phyloP scores from a whole-genome alignment of 441 rosid species.

The Cnidoscolus chayamansa region DNA sequence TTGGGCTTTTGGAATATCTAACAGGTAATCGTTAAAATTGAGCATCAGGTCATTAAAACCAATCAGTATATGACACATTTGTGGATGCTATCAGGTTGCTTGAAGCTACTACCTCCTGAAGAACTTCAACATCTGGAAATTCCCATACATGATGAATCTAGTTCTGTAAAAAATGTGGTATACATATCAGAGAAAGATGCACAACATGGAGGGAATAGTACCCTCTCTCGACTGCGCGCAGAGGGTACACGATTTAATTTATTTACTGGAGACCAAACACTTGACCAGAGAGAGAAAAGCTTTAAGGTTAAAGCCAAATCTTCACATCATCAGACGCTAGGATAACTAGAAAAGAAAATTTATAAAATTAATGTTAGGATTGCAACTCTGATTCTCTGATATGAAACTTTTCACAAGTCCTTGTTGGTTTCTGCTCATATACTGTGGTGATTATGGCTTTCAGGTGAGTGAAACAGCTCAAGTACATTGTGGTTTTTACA shows the following conservation, averaged over 20 bases:
- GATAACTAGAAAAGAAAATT: background rate
- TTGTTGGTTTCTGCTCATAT: slow-evolving; percentile 24
- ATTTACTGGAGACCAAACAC: slow-evolving; percentile 77
- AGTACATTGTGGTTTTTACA: slow-evolving; percentile 84
- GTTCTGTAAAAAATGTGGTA: slow-evolving; percentile 55
- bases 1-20: background rate
- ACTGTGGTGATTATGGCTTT: slow-evolving; percentile 24
- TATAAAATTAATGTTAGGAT: slow-evolving; percentile 18
- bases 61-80: slow-evolving; percentile 19
- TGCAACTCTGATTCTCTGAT: background rate
- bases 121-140: slow-evolving; percentile 70
- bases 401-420: background rate
- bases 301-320: slow-evolving; percentile 54
- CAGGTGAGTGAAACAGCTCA: slow-evolving; percentile 66
- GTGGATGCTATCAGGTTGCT: slow-evolving; percentile 57
- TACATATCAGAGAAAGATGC: slow-evolving; percentile 46
- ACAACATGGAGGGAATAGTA: slow-evolving; percentile 21
- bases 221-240: slow-evolving; percentile 31
- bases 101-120: slow-evolving; percentile 71
- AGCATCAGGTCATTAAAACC: background rate
- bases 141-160: slow-evolving; percentile 39
- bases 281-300: slow-evolving; percentile 76
- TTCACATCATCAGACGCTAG: slow-evolving; percentile 4
- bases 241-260: slow-evolving; percentile 62
- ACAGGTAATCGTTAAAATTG: background rate